phyloP scores from a whole-genome alignment of 139 green algal genomes.

The Tetradesmus lagerheimii region DNA sequence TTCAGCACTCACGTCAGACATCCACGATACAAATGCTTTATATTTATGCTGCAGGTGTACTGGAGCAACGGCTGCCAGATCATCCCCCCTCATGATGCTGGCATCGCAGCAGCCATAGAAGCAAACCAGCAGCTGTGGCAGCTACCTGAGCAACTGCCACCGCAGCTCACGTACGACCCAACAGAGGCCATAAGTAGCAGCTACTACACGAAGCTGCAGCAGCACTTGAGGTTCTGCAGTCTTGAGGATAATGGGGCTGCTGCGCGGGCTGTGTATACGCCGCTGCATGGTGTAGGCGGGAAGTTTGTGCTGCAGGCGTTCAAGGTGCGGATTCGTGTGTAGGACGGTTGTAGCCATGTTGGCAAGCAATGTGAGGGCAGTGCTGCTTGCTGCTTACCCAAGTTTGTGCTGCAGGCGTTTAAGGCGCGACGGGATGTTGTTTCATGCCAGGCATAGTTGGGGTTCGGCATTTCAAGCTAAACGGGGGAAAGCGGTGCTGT shows the following conservation, averaged over 20 bases:
- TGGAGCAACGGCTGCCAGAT: constrained; percentile 85
- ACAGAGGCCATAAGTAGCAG: constrained; percentile 44
- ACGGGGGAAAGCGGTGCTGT: too few species aligned
- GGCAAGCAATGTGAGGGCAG: too few species aligned
- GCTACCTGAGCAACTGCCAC: background rate
- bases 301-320: constrained; percentile 63
- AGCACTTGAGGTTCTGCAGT: constrained; percentile 45
- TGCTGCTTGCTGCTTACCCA: too few species aligned
- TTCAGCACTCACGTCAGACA: too few species aligned
- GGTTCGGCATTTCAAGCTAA: too few species aligned
- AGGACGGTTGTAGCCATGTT: too few species aligned
- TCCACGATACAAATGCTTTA: too few species aligned
- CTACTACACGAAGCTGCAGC: constrained; percentile 64
- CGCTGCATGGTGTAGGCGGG: constrained; percentile 81
- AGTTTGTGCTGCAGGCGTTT: too few species aligned
- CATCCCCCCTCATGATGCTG: constrained; percentile 81
- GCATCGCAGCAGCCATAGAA: constrained; percentile 78
- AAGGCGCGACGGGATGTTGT: too few species aligned
- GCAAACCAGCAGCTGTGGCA: constrained; percentile 69
- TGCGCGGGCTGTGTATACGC: constrained; percentile 72
- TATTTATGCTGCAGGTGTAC: constrained; percentile 73
- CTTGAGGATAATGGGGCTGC: constrained; percentile 49
- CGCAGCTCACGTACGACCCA: constrained; percentile 59
- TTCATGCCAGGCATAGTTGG: too few species aligned
- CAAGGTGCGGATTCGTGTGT: background rate